Conservation (phyloP, 371 early-diverging fungal species). For the Homolaphlyctis polyrhiza region DNA sequence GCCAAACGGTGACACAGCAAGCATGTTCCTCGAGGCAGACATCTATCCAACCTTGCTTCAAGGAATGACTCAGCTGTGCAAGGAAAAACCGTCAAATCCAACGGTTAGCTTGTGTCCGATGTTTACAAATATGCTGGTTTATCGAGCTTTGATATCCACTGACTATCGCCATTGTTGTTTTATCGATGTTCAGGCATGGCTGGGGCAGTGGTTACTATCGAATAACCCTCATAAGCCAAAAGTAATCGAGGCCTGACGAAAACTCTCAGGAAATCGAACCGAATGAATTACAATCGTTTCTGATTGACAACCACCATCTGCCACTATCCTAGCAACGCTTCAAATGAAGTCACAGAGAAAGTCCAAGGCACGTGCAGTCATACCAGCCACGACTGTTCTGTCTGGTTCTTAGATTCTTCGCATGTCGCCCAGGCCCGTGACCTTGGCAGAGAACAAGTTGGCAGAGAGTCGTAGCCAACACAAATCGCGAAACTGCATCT, state of each 20-base stretch:
- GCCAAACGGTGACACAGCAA: slow-evolving; percentile 21
- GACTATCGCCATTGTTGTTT: background rate
- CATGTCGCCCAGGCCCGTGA: no score
- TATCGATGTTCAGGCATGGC: slow-evolving; percentile 32
- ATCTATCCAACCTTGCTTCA: slow-evolving; percentile 45
- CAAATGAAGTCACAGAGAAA: slow-evolving; percentile 1
- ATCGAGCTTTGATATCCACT: background rate
- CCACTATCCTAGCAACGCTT: background rate
- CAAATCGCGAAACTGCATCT: no score
- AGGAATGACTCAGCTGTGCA: slow-evolving; percentile 45
- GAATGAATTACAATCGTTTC: background rate
- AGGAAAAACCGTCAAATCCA: slow-evolving; percentile 50
- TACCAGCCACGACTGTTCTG: no score
- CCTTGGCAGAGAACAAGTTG: no score
- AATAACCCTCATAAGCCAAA: slow-evolving; percentile 33
- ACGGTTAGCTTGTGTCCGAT: slow-evolving; percentile 29
- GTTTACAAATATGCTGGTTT: background rate
- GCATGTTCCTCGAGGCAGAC: slow-evolving; percentile 35
- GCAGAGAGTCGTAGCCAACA: no score
- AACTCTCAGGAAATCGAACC: background rate
- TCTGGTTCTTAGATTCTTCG: no score
- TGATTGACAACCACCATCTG: background rate
- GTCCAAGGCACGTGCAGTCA: slow-evolving; percentile 2
- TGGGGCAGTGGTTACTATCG: slow-evolving; percentile 48
- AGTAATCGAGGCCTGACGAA: background rate